Conservation (phyloP, 1,284 basidiomycete genomes). For the Takashimella koratensis region DNA sequence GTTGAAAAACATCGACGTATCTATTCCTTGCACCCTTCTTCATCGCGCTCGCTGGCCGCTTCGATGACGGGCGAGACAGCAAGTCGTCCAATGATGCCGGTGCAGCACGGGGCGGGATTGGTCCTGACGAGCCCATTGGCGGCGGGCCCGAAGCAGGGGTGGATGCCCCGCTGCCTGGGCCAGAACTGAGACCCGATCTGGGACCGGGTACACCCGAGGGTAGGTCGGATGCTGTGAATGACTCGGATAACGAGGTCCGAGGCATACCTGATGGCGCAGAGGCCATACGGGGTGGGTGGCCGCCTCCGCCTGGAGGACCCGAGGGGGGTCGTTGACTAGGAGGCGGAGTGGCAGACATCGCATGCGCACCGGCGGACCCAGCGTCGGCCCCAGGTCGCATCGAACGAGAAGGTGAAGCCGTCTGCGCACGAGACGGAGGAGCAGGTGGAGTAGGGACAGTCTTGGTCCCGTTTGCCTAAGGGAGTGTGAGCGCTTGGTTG, state of each 20-base stretch:
- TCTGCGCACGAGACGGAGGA: slow-evolving; percentile 67
- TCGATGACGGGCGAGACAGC: slow-evolving; percentile 40
- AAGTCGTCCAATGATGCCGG: slow-evolving; percentile 45
- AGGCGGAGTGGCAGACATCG: slow-evolving; percentile 30
- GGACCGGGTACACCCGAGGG: slow-evolving; percentile 47
- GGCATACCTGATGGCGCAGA: neutral
- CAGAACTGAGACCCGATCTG: too few relatives aligned
- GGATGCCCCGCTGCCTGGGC: too few relatives aligned
- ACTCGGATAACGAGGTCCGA: slow-evolving; percentile 3
- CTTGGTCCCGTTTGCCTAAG: neutral
- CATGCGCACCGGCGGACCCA: slow-evolving; percentile 50
- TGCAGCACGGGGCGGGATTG: slow-evolving; percentile 44
- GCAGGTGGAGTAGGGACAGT: slow-evolving; percentile 37
- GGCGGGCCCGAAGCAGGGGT: slow-evolving; percentile 47
- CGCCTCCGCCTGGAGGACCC: slow-evolving; percentile 1
- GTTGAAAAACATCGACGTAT: slow-evolving; percentile 60
- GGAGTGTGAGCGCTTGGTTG: neutral
- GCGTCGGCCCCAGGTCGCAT: slow-evolving; percentile 56
- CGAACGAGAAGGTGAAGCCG: slow-evolving; percentile 65
- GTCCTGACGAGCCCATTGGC: slow-evolving; percentile 16
- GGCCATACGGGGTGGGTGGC: neutral
- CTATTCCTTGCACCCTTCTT: slow-evolving; percentile 73
- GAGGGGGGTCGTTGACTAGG: slow-evolving; percentile 3
- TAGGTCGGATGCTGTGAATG: slow-evolving; percentile 48
- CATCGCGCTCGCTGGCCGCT: slow-evolving; percentile 50